A percentile compares a stretch with the other conserved stretches of the same genome.
Conservation (phyloP, 1,284 basidiomycete species). For the Fomitopsis schrenkii region DNA sequence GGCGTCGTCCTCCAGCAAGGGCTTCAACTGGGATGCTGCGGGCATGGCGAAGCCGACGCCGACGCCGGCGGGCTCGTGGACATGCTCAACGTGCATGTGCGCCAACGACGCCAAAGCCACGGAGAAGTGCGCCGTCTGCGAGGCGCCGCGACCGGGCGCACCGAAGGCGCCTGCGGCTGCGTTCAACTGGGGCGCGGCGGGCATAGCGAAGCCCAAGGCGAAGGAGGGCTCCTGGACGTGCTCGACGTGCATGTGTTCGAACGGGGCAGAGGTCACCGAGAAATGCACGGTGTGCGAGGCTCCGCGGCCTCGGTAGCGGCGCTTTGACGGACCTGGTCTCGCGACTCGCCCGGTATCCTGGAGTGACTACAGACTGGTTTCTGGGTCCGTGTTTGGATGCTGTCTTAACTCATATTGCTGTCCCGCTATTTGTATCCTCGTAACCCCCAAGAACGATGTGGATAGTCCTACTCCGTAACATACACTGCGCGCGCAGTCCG, state of each 20-base stretch:
- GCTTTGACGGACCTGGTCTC: background rate
- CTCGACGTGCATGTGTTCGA: conserved; percentile 36
- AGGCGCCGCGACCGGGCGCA: conserved; percentile 22
- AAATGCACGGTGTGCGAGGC: conserved; percentile 34
- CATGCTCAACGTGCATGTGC: conserved; percentile 41
- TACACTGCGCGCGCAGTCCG: background rate
- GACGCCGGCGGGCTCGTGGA: conserved; percentile 34
- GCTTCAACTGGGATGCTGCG: conserved; percentile 37
- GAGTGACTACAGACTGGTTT: background rate
- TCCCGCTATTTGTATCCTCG: background rate
- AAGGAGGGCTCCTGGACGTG: conserved; percentile 37
- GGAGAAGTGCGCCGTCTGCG: conserved; percentile 51
- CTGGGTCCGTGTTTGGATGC: background rate
- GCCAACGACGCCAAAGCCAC: conserved; percentile 39
- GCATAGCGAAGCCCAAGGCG: conserved; percentile 30
- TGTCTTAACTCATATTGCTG: background rate
- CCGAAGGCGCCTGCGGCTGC: conserved; percentile 18
- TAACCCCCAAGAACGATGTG: conserved; percentile 5
- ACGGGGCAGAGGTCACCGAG: conserved; percentile 34
- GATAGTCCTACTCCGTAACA: conserved; percentile 1
- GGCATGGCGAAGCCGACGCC: conserved; percentile 15
- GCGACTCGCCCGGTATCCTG: background rate
- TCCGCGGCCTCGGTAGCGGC: conserved; percentile 13
- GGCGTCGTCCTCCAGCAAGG: conserved; percentile 21
- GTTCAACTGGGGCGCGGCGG: conserved; percentile 55